Conservation (phyloP, 2,329 filamentous ascomycete genomes). For the Alternaria postmessia region DNA sequence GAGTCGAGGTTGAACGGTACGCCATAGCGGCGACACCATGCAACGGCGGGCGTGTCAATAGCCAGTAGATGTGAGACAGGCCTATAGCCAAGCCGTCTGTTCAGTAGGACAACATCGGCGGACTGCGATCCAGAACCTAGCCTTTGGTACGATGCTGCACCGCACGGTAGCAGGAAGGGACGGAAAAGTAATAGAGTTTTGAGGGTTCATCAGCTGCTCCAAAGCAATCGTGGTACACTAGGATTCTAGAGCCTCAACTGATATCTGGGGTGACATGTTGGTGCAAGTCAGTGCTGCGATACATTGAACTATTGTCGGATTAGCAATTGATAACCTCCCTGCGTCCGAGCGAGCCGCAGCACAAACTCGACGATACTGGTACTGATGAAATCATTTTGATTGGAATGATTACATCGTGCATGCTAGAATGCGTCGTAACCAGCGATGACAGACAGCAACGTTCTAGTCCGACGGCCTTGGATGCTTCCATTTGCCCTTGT, state of each 20-base stretch:
- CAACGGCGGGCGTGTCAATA: slow-evolving; percentile 1
- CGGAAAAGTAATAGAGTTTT: not conserved
- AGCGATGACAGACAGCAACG: not conserved
- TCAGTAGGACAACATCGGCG: slow-evolving; percentile 1
- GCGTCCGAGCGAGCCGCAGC: not conserved
- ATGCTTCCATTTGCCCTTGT: not conserved
- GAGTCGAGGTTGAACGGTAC: slow-evolving; percentile 4
- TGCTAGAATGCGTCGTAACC: not conserved
- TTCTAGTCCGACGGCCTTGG: slow-evolving; percentile 1
- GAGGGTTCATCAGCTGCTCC: slow-evolving; percentile 6
- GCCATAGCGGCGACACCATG: slow-evolving; percentile 5
- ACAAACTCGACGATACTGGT: not conserved
- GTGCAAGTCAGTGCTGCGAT: not conserved
- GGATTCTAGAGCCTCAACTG: slow-evolving; percentile 5
- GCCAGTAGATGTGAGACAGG: not conserved
- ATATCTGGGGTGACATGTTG: not conserved
- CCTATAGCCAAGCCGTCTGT: not conserved
- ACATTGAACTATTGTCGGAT: not conserved
- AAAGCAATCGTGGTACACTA: slow-evolving; percentile 8
- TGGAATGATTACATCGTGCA: slow-evolving; percentile 1
- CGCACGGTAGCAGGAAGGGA: not conserved
- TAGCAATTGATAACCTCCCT: not conserved
- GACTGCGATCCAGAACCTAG: slow-evolving; percentile 1
- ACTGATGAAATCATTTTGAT: not conserved
- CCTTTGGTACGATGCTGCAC: slow-evolving; percentile 2